A percentile compares a stretch with the other conserved stretches of the same genome.
phyloP scores from a whole-genome alignment of 768 basidiomycete species.

The Ramaria rubella region DNA sequence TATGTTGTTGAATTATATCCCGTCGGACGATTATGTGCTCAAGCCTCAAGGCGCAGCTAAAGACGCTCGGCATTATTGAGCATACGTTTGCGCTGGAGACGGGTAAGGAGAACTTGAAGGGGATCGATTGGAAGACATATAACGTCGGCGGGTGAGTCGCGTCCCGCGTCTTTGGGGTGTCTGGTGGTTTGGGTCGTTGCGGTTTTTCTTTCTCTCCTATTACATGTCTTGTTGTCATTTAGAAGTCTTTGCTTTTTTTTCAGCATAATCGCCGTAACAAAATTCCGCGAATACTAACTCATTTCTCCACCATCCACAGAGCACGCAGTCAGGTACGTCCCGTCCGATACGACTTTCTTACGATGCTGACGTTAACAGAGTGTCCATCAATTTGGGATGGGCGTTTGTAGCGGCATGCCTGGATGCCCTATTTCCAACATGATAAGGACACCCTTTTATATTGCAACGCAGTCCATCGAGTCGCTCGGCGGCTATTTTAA shows the following conservation, averaged over 20 bases:
- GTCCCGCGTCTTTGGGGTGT: constrained; percentile 31
- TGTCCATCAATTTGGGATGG: background rate
- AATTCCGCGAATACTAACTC: background rate
- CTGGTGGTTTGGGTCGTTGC: constrained; percentile 22
- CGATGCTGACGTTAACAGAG: background rate
- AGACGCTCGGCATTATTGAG: constrained; percentile 77
- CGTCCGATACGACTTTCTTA: too few relatives aligned
- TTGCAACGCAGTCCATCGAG: too few relatives aligned
- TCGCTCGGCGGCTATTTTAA: too few relatives aligned
- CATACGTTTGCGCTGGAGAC: constrained; percentile 58
- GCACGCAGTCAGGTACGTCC: constrained; percentile 56
- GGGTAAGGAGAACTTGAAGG: constrained; percentile 44
- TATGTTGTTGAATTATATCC: background rate
- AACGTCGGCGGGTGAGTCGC: constrained; percentile 60
- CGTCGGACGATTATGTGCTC: constrained; percentile 61
- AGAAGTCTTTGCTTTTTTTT: constrained; percentile 17
- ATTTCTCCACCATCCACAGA: constrained; percentile 20
- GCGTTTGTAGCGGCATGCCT: constrained; percentile 52
- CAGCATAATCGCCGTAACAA: too few relatives aligned
- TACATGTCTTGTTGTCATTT: constrained; percentile 82
- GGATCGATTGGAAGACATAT: constrained; percentile 74
- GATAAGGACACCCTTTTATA: constrained; percentile 41
- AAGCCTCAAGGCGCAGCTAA: constrained; percentile 74
- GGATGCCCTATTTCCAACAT: constrained; percentile 86
- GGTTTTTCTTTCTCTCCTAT: constrained; percentile 38